phyloP scores from a whole-genome alignment of 768 basidiomycete species.

The Trichaptum fuscoviolaceum region DNA sequence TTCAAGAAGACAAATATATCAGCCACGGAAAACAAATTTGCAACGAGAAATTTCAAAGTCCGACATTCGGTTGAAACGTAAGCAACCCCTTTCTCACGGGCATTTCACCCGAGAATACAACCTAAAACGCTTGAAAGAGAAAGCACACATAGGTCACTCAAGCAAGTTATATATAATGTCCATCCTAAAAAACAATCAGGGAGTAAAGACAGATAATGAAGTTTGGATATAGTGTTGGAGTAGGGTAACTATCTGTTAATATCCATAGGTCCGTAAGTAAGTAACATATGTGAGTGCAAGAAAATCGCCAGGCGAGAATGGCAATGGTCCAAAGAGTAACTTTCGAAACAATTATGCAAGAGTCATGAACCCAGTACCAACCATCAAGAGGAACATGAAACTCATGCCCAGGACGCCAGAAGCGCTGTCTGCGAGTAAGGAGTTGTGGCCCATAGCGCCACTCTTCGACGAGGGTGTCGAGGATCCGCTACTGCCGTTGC shows the following conservation, averaged over 20 bases:
- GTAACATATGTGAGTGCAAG: neutral
- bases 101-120: neutral
- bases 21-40: conserved; percentile 6
- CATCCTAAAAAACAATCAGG: neutral
- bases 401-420: conserved; percentile 33
- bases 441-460: conserved; percentile 21
- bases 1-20: conserved; percentile 5
- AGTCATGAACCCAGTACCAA: conserved; percentile 40
- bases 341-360: conserved; percentile 25
- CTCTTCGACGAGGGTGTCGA: conserved; percentile 19
- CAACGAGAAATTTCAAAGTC: conserved; percentile 16
- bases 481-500: conserved; percentile 20
- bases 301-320: neutral
- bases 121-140: neutral
- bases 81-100: conserved; percentile 2
- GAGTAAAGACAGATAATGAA: neutral
- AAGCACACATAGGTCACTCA: neutral
- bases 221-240: neutral
- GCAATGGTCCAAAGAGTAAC: neutral
- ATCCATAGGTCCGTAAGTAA: neutral
- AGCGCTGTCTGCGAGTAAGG: conserved; percentile 22
- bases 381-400: conserved; percentile 28
- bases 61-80: conserved; percentile 11
- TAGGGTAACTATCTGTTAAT: neutral
- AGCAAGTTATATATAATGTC: neutral